These are phyloP conservation scores for Thymus mandschuricus DNA, from an alignment of 257 asterid genomes.

Conservation along the genomic window DNA sequence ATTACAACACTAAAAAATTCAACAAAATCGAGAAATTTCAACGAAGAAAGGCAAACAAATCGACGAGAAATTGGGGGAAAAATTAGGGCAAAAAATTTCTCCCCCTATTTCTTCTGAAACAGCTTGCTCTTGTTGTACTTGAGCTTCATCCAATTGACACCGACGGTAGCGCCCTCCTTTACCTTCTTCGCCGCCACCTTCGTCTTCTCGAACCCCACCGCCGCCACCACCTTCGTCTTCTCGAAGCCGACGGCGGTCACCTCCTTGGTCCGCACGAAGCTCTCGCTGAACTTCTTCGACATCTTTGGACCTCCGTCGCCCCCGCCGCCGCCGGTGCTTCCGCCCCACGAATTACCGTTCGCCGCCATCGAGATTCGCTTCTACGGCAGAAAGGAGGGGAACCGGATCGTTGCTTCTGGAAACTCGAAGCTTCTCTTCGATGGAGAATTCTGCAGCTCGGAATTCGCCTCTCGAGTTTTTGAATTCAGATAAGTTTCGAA, in stretches of 20 bases:
- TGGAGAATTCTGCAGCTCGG: slow-evolving; percentile 7
- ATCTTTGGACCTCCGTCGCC: slow-evolving; percentile 37
- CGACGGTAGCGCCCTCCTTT: slow-evolving; percentile 44
- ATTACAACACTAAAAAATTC: neutral
- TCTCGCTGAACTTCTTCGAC: slow-evolving; percentile 42
- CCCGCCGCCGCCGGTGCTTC: slow-evolving; percentile 15
- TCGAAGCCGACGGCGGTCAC: slow-evolving; percentile 40
- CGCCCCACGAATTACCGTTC: slow-evolving; percentile 38
- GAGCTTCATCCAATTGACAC: slow-evolving; percentile 61
- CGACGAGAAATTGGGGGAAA: neutral
- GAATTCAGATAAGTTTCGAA: no score
- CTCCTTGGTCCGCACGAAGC: slow-evolving; percentile 40
- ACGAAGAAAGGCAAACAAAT: neutral
- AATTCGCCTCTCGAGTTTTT: neutral
- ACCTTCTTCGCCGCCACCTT: slow-evolving; percentile 44
- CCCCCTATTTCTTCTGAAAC: slow-evolving; percentile 51
- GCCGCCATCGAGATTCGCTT: slow-evolving; percentile 30
- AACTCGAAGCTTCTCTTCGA: neutral
- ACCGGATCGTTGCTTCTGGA: neutral
- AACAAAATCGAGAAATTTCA: neutral
- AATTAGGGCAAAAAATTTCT: slow-evolving; percentile 1
- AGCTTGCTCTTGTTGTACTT: slow-evolving; percentile 50
- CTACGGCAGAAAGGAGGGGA: slow-evolving; percentile 1
- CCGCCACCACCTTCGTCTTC: slow-evolving; percentile 45
- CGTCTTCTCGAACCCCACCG: slow-evolving; percentile 58